These are phyloP conservation scores for Kluyveromyces lactis DNA, from an alignment of 805 yeast species.

Conservation along the genomic window DNA sequence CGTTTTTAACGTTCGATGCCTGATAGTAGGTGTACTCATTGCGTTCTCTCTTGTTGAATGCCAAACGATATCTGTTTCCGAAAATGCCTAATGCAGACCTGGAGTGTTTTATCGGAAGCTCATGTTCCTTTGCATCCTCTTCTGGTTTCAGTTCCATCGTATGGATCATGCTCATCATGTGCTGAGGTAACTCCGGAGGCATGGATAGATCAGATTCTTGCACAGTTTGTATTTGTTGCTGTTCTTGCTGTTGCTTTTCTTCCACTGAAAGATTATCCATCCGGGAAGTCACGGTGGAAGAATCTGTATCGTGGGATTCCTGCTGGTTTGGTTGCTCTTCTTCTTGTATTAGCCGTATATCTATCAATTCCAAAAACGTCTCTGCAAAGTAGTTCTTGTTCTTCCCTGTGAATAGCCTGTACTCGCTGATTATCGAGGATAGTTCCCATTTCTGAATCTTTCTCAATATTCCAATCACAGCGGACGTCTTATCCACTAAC, in stretches of 20 bases:
- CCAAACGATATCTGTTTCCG: constrained; percentile 26
- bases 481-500: constrained; percentile 70
- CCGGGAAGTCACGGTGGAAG: not conserved
- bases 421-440: constrained; percentile 77
- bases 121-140: constrained; percentile 7
- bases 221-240: constrained; percentile 7
- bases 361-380: constrained; percentile 68
- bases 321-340: constrained; percentile 7
- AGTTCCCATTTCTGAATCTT: constrained; percentile 85
- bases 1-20: constrained; percentile 30
- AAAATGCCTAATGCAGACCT: constrained; percentile 25
- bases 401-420: constrained; percentile 65
- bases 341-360: constrained; percentile 30
- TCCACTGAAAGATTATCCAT: not conserved
- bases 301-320: not conserved
- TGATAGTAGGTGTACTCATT: constrained; percentile 34
- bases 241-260: not conserved
- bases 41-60: constrained; percentile 25
- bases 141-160: constrained; percentile 13
- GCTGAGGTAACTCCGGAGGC: constrained; percentile 22
- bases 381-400: constrained; percentile 75
- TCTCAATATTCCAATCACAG: constrained; percentile 73
- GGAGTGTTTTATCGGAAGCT: constrained; percentile 2
- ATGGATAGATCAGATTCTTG: constrained; percentile 22
- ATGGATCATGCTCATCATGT: constrained; percentile 19